Base-by-base conservation (phyloP, 495 filamentous ascomycete species). In the Talaromyces stipitatus region DNA sequence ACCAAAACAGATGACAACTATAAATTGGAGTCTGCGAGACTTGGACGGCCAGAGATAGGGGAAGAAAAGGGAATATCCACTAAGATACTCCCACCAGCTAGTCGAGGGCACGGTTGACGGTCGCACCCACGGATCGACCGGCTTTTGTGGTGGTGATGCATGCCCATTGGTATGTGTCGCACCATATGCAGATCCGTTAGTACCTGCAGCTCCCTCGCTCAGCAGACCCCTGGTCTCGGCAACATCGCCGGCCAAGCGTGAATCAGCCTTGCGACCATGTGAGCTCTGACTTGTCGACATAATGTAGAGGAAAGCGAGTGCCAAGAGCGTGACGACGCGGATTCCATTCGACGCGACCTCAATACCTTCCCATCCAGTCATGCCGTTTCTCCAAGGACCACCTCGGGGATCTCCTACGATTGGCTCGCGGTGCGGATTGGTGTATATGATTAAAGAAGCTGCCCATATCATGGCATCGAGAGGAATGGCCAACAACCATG, bases 41-140 rank as follows among this genome's bases (percentile, higher is more conserved):
- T 90, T 90, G 57, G 82, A 85, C 14, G 90, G 92, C 92, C 92
- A 97, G 41, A 96, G 82, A 64, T 96, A 97, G 0, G 91, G 92
- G 69, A 95, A 91, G 72, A 97, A 95, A 22, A 95, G 74, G 16
- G 83, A 85, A 68, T 95, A 97, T 18, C 89, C 88, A 57, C 85
- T 84, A 50, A 92, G 72, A 66, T 98, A 98, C 67, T 97, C 94
- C 83, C 87, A 90, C 90, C 90, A 89, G 62, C 80, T 88, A 16
- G 85, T 85, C 4, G 84, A 80, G 4, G 85, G 84, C 36, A 82
- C 73, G 12, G 75, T 80, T n/a, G 79, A 82, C 9, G 86, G 85
- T 60, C 85, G 78, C 54, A 81, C 82, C 87, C 87, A 90, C 10
- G 70, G 70, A 57, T 78, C 75, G 36, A 70, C 54, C 14, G 73